Evolutionary conservation across 805 yeast species (phyloP), one percentile per base, ranked within the genome.

Genomic region (Yarrowia sp.): DNA sequence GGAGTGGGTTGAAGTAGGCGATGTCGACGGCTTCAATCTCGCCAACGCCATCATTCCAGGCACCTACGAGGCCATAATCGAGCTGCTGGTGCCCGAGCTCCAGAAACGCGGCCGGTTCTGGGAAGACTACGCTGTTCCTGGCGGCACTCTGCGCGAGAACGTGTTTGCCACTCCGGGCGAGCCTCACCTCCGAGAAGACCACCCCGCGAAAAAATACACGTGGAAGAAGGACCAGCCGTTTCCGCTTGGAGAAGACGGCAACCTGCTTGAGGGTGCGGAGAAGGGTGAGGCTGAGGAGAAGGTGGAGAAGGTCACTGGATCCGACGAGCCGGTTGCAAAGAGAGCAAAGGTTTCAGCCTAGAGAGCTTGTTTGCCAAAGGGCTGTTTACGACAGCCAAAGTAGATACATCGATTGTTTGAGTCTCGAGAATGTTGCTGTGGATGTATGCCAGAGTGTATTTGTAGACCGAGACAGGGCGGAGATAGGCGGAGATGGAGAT

Each of bases 1-100:
- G 59, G 64, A 68, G 41, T 78, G 78, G 76, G 76, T 74, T 6
- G 73, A 73, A 12, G 68, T 71, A 21, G 70, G 76, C 13, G 79
- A 73, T 47, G 71, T 78, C 19, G 81, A 78, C 65, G 81, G 81
- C 0, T 77, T 78, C 66, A 78, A 78, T 62, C 67, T 78, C 41
- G 72, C 75, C 4, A 74, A 76, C 65, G 74, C 79, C 2, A 68
- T 75, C 7, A 65, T 71, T 31, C 79, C 78, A 18, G 76, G 73
- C 6, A 65, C 75, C 6, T 71, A 74, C 49, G 77, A 74, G 62
- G 78, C 78, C 14, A 66, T 78, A 44, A 75, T 76, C 19, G 74
- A 76, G 5, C 64, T 64, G 21, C 62, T 78, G 39, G 65, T 78
- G 22, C 80, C 80, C 12, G 79, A 72, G 55, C 68, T 78, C 35